Conservation (phyloP, 2,329 filamentous ascomycete genomes). For the Paraphoma chrysanthemicola region DNA sequence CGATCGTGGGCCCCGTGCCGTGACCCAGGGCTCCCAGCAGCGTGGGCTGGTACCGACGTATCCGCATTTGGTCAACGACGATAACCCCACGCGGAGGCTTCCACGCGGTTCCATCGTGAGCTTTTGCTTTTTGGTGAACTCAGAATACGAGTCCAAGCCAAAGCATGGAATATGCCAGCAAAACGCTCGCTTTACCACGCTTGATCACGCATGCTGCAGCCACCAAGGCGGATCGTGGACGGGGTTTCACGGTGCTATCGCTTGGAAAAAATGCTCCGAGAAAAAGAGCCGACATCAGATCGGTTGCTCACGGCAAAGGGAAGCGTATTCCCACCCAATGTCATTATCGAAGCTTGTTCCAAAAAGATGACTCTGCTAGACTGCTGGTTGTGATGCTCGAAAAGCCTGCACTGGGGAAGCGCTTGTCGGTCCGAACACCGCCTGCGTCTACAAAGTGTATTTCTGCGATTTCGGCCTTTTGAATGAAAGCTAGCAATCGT, state of each 20-base stretch:
- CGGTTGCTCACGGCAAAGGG: background rate
- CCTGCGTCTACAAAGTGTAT: constrained; percentile 54
- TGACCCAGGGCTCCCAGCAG: constrained; percentile 36
- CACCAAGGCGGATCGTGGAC: constrained; percentile 1
- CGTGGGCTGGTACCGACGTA: constrained; percentile 36
- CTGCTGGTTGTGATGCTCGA: constrained; percentile 40
- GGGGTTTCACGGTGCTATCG: constrained; percentile 6
- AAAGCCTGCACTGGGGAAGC: constrained; percentile 46
- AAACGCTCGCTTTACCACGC: background rate
- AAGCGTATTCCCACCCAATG: background rate
- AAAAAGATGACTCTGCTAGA: constrained; percentile 39
- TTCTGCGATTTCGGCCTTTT: constrained; percentile 67
- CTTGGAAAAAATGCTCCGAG: constrained; percentile 13
- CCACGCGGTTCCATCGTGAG: background rate
- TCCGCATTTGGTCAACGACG: constrained; percentile 29
- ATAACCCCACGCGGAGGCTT: constrained; percentile 11
- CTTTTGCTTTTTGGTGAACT: background rate
- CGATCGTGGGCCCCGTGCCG: constrained; percentile 35
- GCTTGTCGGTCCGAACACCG: constrained; percentile 31
- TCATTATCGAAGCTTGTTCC: constrained; percentile 26
- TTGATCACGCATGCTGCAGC: constrained; percentile 17
- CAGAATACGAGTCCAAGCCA: background rate
- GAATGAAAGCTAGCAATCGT: constrained; percentile 73
- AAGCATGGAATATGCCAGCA: background rate
- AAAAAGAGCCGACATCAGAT: background rate